phyloP scores from a whole-genome alignment of 1,139 yeast species.

The Pichia sp. region DNA sequence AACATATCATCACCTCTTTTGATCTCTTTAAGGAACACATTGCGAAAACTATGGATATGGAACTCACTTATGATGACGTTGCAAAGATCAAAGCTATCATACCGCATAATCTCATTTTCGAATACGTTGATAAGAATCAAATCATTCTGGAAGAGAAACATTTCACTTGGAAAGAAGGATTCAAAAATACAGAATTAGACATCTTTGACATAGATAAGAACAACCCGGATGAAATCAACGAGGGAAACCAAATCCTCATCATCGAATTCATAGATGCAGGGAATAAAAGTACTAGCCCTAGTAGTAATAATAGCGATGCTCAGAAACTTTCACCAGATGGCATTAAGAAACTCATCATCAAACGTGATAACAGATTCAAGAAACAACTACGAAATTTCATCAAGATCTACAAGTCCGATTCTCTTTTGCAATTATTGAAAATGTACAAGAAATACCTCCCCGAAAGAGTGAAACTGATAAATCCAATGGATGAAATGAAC shows the following conservation, averaged over 20 bases:
- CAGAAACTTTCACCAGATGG: constrained; percentile 31
- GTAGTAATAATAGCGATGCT: constrained; percentile 3
- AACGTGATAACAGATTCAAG: constrained; percentile 50
- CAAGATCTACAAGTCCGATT: constrained; percentile 22
- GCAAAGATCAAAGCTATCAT: constrained; percentile 57
- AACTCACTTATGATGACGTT: constrained; percentile 41
- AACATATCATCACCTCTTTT: constrained; percentile 49
- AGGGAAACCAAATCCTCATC: constrained; percentile 48
- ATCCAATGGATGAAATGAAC: constrained; percentile 46
- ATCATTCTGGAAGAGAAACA: constrained; percentile 42
- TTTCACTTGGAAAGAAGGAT: constrained; percentile 38
- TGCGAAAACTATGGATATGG: constrained; percentile 35
- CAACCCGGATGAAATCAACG: constrained; percentile 23
- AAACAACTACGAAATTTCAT: constrained; percentile 37
- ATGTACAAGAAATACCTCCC: constrained; percentile 41
- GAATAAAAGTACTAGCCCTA: constrained; percentile 2
- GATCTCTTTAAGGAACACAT: constrained; percentile 42
- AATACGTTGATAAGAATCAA: constrained; percentile 70
- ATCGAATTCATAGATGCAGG: constrained; percentile 64
- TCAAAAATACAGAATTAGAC: constrained; percentile 39
- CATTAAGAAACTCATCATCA: constrained; percentile 52
- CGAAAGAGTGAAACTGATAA: constrained; percentile 35
- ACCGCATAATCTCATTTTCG: constrained; percentile 63
- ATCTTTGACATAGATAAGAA: constrained; percentile 38
- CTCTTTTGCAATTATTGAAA: constrained; percentile 32